Evolutionary conservation across 2,329 filamentous ascomycete species (phyloP).

Genomic region (Ophiostoma triangulosporum): DNA sequence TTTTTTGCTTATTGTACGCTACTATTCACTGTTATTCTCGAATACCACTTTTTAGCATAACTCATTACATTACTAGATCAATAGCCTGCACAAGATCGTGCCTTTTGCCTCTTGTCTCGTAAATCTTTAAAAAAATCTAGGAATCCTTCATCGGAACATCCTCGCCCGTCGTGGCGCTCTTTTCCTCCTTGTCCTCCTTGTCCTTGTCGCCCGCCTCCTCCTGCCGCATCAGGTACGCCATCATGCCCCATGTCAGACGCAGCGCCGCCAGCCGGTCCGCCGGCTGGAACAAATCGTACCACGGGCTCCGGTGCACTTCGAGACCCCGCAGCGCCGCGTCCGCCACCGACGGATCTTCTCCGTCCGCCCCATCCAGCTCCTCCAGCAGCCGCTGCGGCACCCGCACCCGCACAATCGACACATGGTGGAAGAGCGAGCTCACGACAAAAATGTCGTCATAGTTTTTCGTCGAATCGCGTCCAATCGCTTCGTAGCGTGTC

Average conservation of each 20-base stretch:
- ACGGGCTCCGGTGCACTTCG: constrained; percentile 42
- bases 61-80: too few relatives aligned
- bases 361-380: constrained; percentile 35
- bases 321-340: constrained; percentile 19
- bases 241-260: constrained; percentile 43
- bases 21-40: background rate
- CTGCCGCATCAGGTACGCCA: constrained; percentile 44
- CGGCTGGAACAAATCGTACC: constrained; percentile 46
- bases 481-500: constrained; percentile 43
- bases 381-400: constrained; percentile 40
- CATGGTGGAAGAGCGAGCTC: constrained; percentile 48
- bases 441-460: constrained; percentile 50
- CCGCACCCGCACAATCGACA: constrained; percentile 44
- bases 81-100: too few relatives aligned
- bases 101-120: too few relatives aligned
- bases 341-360: constrained; percentile 7
- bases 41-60: too few relatives aligned
- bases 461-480: constrained; percentile 30
- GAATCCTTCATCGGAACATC: background rate
- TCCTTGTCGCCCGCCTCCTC: background rate
- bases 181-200: constrained; percentile 4
- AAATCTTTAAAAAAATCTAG: too few relatives aligned
- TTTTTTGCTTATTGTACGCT: background rate
- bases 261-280: constrained; percentile 44
- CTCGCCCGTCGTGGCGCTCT: constrained; percentile 7